Evolutionary conservation across 2,329 filamentous ascomycete species (phyloP).

Genomic region (Xylogone sp.): DNA sequence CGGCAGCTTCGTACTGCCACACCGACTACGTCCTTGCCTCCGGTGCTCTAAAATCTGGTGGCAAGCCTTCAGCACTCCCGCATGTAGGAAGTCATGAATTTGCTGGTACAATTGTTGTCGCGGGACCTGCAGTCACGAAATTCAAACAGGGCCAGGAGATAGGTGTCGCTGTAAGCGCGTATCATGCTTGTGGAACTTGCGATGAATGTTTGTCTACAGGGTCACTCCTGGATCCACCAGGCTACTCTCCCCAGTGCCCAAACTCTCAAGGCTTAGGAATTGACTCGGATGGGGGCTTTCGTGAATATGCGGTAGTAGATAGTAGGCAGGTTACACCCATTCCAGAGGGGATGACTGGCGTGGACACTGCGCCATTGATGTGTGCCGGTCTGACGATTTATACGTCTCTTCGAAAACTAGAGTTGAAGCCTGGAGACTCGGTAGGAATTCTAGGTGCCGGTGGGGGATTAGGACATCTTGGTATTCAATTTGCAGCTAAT

Average conservation of each 20-base stretch:
- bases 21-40: slow-evolving; percentile 2
- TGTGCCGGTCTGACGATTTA: slow-evolving; percentile 74
- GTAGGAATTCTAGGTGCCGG: slow-evolving; percentile 66
- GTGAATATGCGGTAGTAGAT: slow-evolving; percentile 21
- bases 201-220: background rate
- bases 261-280: background rate
- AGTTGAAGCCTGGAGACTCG: slow-evolving; percentile 44
- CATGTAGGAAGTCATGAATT: slow-evolving; percentile 18
- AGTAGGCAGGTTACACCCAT: slow-evolving; percentile 46
- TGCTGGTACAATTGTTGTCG: slow-evolving; percentile 47
- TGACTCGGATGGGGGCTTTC: slow-evolving; percentile 1
- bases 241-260: slow-evolving; percentile 1
- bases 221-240: background rate
- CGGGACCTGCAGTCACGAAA: slow-evolving; percentile 34
- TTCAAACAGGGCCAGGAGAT: slow-evolving; percentile 51
- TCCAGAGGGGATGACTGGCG: slow-evolving; percentile 44
- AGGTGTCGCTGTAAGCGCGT: slow-evolving; percentile 1
- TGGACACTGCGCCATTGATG: slow-evolving; percentile 60
- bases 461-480: slow-evolving; percentile 63
- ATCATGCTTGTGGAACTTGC: slow-evolving; percentile 3
- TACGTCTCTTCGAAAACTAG: slow-evolving; percentile 58
- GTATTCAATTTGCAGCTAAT: slow-evolving; percentile 64
- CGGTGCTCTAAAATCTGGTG: background rate
- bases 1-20: slow-evolving; percentile 4
- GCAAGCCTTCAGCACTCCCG: background rate